phyloP scores from a whole-genome alignment of 768 basidiomycete species.

The Termitomyces sp. region DNA sequence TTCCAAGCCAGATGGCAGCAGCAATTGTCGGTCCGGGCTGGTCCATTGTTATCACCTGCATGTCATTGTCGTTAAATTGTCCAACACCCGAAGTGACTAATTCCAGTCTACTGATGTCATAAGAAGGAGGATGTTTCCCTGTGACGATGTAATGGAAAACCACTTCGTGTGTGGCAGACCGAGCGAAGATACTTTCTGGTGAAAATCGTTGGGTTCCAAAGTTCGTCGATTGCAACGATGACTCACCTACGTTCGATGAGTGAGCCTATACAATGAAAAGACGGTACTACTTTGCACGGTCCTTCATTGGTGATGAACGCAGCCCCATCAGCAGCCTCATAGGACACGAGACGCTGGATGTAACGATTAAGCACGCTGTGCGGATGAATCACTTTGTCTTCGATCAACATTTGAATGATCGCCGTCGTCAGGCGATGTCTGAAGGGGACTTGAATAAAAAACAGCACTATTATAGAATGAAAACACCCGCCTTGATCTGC shows the following conservation, averaged over 20 bases:
- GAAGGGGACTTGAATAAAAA: too few species aligned
- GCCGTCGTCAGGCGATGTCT: neutral
- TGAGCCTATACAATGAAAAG: neutral
- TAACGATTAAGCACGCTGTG: neutral
- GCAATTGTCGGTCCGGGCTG: neutral
- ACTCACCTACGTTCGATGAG: neutral
- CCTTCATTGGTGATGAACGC: neutral
- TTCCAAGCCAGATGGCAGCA: neutral
- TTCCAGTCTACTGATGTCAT: neutral
- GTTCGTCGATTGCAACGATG: neutral
- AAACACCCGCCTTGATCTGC: neutral
- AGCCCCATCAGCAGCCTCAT: neutral
- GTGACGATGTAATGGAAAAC: conserved; percentile 2
- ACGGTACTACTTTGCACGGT: neutral
- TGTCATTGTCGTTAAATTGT: neutral
- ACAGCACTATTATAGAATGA: neutral
- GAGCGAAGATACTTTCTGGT: neutral
- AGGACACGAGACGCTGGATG: neutral
- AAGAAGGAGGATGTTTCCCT: neutral
- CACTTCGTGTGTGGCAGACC: neutral
- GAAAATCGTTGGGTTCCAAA: neutral
- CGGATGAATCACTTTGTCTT: neutral
- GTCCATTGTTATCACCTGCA: neutral
- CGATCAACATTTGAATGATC: neutral
- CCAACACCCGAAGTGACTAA: neutral